Conservation (phyloP, 2,329 filamentous ascomycete genomes). For the Penicillium sp. region DNA sequence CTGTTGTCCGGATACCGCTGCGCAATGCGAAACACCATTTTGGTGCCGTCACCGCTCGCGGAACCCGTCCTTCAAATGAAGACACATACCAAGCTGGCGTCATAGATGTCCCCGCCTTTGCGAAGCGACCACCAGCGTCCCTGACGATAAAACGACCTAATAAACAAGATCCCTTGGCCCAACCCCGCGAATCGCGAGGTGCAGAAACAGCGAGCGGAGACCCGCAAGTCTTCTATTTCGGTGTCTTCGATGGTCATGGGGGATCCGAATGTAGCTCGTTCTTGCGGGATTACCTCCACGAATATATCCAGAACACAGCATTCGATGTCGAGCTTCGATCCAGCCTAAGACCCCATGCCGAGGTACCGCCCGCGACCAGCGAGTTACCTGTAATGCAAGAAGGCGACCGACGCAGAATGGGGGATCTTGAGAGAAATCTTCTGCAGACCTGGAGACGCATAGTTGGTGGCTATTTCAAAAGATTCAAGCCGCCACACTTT, state of each 20-base stretch:
- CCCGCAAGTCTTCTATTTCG: conserved; percentile 97
- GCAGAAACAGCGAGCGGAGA: conserved; percentile 80
- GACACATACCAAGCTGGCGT: conserved; percentile 93
- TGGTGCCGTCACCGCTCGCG: conserved; percentile 74
- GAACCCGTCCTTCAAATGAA: conserved; percentile 85
- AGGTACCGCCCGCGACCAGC: conserved; percentile 19
- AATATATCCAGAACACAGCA: conserved; percentile 82
- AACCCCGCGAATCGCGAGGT: conserved; percentile 58
- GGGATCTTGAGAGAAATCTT: conserved; percentile 67
- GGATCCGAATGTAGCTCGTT: conserved; percentile 87
- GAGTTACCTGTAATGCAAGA: conserved; percentile 52
- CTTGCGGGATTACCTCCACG: conserved; percentile 77
- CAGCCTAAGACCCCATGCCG: conserved; percentile 57
- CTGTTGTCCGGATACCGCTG: conserved; percentile 90
- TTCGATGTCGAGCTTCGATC: conserved; percentile 74
- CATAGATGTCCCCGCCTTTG: conserved; percentile 89
- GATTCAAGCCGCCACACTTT: conserved; percentile 83
- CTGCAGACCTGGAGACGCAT: conserved; percentile 76
- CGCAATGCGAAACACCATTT: conserved; percentile 96
- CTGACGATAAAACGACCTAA: conserved; percentile 45
- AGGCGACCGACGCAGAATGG: conserved; percentile 60
- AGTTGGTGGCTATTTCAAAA: conserved; percentile 90
- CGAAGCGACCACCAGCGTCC: conserved; percentile 72
- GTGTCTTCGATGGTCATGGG: conserved; percentile 92
- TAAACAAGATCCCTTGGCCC: conserved; percentile 27